Base-by-base conservation (phyloP, 2,329 filamentous ascomycete species). In the Arthrinium phaeospermum region DNA sequence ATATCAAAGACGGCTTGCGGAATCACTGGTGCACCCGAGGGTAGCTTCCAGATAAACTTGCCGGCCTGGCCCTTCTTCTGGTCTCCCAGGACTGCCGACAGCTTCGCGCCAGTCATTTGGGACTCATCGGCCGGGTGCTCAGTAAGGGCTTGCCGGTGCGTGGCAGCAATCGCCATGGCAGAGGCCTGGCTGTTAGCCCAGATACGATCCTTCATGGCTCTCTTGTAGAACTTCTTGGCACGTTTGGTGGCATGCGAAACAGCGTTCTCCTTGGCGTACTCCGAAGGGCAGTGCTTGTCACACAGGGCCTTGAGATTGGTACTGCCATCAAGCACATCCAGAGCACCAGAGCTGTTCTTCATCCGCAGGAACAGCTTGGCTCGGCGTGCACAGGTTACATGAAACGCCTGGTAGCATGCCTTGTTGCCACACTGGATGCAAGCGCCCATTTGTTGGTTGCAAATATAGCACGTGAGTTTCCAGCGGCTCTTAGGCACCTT, bases 361-460 rank as follows among this genome's bases (percentile, higher is more conserved):
- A 99, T 99, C 83, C 96, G 96, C 75, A 99, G 86, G 79, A 94
- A 98, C 0, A 99, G 87, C 74, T 92, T 92, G 68, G 95, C 95
- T 77, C 94, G 91, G 71, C 96, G 91, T 34, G 96, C 96, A 81
- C 96, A 99, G 6, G 96, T 98, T 71, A 98, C 95, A 82, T 99
- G 96, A 81, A 99, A 99, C 12, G 96, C 96, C 79, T 96, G 92
- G 80, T 97, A 99, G 82, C 96, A 99, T 74, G 93, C 94, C 83
- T 98, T 98, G 85, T 98, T 98, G 73, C 95, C 94, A 82, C 96
- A 99, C 82, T 99, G 96, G 73, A 99, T 98, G 82, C 96, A 98
- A 53, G 96, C 96, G 30, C 96, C 96, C 96, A 99, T 99, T 78
- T 92, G 93, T 83, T 99, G 96, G 76, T 95, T 93, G 84, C 96